phyloP scores from a whole-genome alignment of 108 stramenopile species.

The Mayamaea pseudoterrestris region DNA sequence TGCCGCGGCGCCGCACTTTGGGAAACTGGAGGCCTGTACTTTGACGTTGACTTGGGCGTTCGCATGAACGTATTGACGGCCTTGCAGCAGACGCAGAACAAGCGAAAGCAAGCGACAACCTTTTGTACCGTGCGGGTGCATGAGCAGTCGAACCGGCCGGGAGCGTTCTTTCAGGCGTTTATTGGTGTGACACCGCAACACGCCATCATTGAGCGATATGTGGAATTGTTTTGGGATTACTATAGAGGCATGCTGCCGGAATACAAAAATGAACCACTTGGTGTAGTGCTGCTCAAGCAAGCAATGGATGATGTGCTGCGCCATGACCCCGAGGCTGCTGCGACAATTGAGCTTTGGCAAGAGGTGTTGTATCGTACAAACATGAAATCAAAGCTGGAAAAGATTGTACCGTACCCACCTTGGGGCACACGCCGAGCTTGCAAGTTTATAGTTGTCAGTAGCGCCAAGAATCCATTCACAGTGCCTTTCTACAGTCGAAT shows the following conservation, averaged over 20 bases:
- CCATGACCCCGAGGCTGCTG: background rate
- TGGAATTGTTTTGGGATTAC: slow-evolving; percentile 54
- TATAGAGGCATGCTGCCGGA: slow-evolving; percentile 21
- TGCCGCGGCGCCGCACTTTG: slow-evolving; percentile 71
- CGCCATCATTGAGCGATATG: slow-evolving; percentile 43
- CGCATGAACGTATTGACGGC: slow-evolving; percentile 39
- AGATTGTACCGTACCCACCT: slow-evolving; percentile 28
- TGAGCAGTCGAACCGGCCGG: slow-evolving; percentile 39
- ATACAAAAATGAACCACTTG: slow-evolving; percentile 33
- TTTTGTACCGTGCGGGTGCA: slow-evolving; percentile 67
- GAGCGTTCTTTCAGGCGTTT: slow-evolving; percentile 75
- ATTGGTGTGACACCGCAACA: slow-evolving; percentile 36
- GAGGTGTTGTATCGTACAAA: slow-evolving; percentile 37
- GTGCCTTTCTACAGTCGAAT: slow-evolving; percentile 65
- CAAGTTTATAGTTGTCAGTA: slow-evolving; percentile 54
- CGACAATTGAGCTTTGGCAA: slow-evolving; percentile 42
- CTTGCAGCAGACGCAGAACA: slow-evolving; percentile 7
- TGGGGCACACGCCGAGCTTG: slow-evolving; percentile 63
- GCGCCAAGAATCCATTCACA: background rate
- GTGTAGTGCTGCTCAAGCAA: slow-evolving; percentile 51
- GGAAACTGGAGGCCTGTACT: slow-evolving; percentile 64
- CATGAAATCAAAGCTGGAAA: slow-evolving; percentile 15
- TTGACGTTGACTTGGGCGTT: slow-evolving; percentile 73
- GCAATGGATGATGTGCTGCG: slow-evolving; percentile 51
- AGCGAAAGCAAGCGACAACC: slow-evolving; percentile 20